These are phyloP conservation scores for Arabidopsis arenosa DNA, from an alignment of 345 rosid genomes.

Conservation along the genomic window DNA sequence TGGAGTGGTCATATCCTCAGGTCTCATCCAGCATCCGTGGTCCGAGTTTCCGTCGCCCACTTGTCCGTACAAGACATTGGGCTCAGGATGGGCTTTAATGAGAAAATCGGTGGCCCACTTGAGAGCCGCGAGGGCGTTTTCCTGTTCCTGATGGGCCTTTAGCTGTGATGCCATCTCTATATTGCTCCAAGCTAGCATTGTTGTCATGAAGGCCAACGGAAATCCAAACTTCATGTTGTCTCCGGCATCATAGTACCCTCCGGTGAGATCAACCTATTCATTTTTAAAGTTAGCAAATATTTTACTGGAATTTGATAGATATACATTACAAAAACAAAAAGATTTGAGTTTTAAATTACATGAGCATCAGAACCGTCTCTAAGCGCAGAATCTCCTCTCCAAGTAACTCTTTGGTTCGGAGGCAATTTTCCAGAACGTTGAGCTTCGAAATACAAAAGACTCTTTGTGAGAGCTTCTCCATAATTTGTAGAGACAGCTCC, in stretches of 20 bases:
- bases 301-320: neutral
- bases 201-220: constrained; percentile 73
- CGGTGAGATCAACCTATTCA: constrained; percentile 57
- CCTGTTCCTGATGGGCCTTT: constrained; percentile 41
- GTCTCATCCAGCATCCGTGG: constrained; percentile 75
- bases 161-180: constrained; percentile 58
- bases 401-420: constrained; percentile 56
- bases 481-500: constrained; percentile 40
- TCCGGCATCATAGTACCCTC: constrained; percentile 83
- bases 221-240: constrained; percentile 82
- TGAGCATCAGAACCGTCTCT: constrained; percentile 59
- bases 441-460: constrained; percentile 72
- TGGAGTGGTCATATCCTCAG: constrained; percentile 77
- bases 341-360: constrained; percentile 30
- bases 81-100: constrained; percentile 63
- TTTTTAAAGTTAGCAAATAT: constrained; percentile 3
- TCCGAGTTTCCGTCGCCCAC: constrained; percentile 67
- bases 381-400: constrained; percentile 76
- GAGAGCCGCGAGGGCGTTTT: constrained; percentile 54
- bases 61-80: constrained; percentile 60
- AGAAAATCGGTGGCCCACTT: constrained; percentile 79
- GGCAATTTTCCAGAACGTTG: constrained; percentile 85
- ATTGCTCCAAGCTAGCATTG: constrained; percentile 75
- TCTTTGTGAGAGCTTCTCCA: constrained; percentile 62
- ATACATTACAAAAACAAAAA: neutral